Evolutionary conservation across 75 land plant genomes (phyloP).

Genomic region (Ceratopteris richardii): DNA sequence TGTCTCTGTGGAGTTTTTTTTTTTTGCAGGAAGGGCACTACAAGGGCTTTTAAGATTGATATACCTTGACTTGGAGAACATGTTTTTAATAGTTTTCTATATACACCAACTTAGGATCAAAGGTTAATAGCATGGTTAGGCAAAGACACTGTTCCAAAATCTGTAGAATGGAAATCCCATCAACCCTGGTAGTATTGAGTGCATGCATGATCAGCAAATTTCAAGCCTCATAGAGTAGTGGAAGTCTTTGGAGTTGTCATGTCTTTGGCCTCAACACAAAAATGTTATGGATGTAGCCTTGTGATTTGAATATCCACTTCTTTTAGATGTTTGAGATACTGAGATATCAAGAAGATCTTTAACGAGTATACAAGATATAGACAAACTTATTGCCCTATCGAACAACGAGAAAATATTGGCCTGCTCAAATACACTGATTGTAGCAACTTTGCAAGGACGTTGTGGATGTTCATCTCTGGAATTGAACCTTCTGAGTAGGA

Average conservation of each 20-base stretch:
- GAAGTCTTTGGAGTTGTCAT: neutral
- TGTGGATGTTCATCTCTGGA: conserved; percentile 1
- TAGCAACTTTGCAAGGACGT: neutral
- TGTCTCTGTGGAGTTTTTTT: too few relatives aligned
- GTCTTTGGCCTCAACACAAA: neutral
- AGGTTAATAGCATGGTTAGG: neutral
- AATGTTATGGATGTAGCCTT: neutral
- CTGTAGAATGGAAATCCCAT: neutral
- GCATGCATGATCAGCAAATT: too few relatives aligned
- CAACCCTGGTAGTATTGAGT: too few relatives aligned
- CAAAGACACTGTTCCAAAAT: neutral
- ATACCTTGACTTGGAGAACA: too few relatives aligned
- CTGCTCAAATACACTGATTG: neutral
- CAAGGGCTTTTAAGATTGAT: too few relatives aligned
- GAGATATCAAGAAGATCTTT: conserved; percentile 3
- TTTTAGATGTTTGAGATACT: conserved; percentile 1
- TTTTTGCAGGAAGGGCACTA: too few relatives aligned
- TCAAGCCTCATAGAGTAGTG: neutral
- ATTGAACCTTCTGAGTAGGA: neutral
- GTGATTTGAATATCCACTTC: neutral
- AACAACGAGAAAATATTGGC: neutral
- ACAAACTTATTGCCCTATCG: neutral
- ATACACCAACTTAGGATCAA: neutral
- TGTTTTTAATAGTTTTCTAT: neutral
- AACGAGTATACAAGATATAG: neutral